Evolutionary conservation across 2,329 filamentous ascomycete species (phyloP), one percentile per base, ranked within the genome.

Genomic region (Cryphonectria parasitica): DNA sequence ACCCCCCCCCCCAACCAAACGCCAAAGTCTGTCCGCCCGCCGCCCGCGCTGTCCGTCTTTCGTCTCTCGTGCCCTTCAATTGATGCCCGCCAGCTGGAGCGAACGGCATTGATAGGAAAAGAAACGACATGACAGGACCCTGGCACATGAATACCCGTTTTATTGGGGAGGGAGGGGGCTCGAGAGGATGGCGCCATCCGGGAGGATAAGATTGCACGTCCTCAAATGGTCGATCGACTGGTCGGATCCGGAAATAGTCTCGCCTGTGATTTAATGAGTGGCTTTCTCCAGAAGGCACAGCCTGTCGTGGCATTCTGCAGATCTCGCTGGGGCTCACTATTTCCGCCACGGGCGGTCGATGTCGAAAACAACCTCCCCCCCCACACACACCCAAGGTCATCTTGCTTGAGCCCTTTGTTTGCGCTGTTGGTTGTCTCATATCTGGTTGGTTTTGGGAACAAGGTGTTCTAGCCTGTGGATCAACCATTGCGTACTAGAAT

Each of bases 241-340:
- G 22, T 66, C 52, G 25, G 60, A 67, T 67, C 25, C 39, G 65
- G 54, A 67, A 67, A 61, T 22, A 19, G n/a, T 22, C n/a, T 39
- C 28, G n/a, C 6, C 39, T 56, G 54, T 8, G 17, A 61, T 36
- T 43, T 61, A 41, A 67, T 45, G 65, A 58, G 49, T 28, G n/a
- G n/a, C 52, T 41, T 58, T 36, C 10, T 25, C 3, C 36, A 43
- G 39, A 45, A n/a, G 19, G 41, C 6, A 8, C 22, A 43, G 28
- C 54, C 28, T 17, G 54, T 31, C 25, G 52, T 56, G 54, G 54
- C 54, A 31, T 58, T 31, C 54, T 58, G 7, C 31, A 61, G 58
- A 60, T 19, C 45, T 54, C 45, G 43, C 45, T 39, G 63, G 45
- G 28, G 28, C 61, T 45, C 13, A 19, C 8, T 45, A 65, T 65